These are phyloP conservation scores for Lipomyces kockii DNA, from an alignment of 805 yeast species.

Conservation along the genomic window DNA sequence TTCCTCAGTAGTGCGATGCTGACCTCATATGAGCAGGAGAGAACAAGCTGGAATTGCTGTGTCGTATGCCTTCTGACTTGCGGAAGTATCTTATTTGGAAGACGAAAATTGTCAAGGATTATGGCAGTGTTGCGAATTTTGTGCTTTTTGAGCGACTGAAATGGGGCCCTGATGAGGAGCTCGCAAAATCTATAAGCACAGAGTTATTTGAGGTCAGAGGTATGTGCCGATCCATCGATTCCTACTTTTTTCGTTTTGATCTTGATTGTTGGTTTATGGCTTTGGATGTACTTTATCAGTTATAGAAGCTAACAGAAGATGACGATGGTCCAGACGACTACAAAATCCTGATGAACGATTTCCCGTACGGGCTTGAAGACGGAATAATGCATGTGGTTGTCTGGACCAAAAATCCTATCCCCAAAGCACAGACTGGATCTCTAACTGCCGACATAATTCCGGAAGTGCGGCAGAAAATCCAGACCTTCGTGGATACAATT, in stretches of 20 bases:
- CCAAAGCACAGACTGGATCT: constrained; percentile 51
- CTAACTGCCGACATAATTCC: constrained; percentile 43
- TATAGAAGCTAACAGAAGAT: neutral
- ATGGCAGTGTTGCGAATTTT: constrained; percentile 41
- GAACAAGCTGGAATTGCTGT: constrained; percentile 38
- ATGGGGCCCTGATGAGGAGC: constrained; percentile 40
- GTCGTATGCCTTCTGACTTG: constrained; percentile 41
- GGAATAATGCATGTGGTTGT: constrained; percentile 59
- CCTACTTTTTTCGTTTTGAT: neutral
- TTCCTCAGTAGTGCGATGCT: neutral
- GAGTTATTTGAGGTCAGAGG: constrained; percentile 34
- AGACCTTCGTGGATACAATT: constrained; percentile 50
- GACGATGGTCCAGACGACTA: constrained; percentile 29
- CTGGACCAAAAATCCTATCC: constrained; percentile 57
- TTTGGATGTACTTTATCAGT: neutral
- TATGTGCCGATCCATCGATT: constrained; percentile 3
- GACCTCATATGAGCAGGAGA: constrained; percentile 14
- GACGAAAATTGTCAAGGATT: constrained; percentile 19
- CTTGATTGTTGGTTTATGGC: neutral
- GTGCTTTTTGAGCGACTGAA: constrained; percentile 38
- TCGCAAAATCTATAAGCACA: constrained; percentile 14
- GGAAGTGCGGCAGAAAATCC: constrained; percentile 48
- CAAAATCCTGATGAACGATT: constrained; percentile 58
- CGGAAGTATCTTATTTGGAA: constrained; percentile 40
- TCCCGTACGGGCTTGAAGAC: constrained; percentile 58